phyloP scores from a whole-genome alignment of 176 grass and related monocot species.

The Puccinellia tenuiflora region DNA sequence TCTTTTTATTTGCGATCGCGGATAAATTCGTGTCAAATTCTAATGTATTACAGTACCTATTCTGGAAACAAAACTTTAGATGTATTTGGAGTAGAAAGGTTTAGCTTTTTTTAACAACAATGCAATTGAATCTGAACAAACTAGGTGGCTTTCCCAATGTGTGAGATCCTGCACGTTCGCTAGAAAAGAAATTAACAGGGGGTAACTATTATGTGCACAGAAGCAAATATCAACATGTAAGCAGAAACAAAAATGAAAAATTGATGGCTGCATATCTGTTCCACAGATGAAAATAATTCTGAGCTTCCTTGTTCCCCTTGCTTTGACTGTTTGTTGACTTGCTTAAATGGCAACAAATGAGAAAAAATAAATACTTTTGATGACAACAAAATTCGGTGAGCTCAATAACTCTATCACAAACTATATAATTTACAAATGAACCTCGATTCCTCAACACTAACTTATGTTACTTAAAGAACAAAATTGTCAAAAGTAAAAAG shows the following conservation, averaged over 20 bases:
- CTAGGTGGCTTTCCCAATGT: not conserved
- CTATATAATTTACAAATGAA: slow-evolving; percentile 38
- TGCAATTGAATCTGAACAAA: not conserved
- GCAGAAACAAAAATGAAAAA: not conserved
- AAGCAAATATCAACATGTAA: not conserved
- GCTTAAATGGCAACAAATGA: not conserved
- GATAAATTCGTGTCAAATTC: not conserved
- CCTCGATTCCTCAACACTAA: not conserved
- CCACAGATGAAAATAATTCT: not conserved
- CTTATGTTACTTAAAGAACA: slow-evolving; percentile 29
- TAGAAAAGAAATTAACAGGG: not conserved
- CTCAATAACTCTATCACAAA: slow-evolving; percentile 18
- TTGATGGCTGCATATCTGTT: not conserved
- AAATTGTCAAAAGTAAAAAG: not conserved
- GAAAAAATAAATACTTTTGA: not conserved
- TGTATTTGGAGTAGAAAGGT: not conserved
- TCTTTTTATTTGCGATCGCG: not conserved
- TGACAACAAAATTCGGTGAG: not conserved
- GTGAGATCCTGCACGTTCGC: not conserved
- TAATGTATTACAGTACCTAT: not conserved
- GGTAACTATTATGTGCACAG: not conserved
- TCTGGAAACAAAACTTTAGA: not conserved
- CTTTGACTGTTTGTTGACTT: not conserved
- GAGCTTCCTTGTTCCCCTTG: not conserved
- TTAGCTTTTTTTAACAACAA: not conserved